phyloP scores from a whole-genome alignment of 768 basidiomycete genomes.

The Paxillus rubicundulus region DNA sequence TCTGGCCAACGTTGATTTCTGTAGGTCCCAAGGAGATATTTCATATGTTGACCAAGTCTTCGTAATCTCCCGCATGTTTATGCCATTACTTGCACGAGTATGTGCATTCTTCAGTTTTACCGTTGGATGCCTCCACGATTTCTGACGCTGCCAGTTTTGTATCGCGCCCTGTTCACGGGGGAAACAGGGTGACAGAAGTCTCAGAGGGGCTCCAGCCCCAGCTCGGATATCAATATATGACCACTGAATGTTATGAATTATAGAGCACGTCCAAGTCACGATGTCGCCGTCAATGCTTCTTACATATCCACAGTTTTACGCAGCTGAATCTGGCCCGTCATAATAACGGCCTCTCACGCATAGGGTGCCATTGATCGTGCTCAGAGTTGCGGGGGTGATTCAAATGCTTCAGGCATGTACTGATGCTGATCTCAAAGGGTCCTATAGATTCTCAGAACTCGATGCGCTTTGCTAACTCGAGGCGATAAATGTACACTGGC shows the following conservation, averaged over 20 bases:
- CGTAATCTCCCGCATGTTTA: conserved; percentile 35
- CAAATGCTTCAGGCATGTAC: conserved; percentile 30
- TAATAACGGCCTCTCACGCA: conserved; percentile 30
- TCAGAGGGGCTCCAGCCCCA: conserved; percentile 9
- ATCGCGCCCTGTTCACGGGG: conserved; percentile 34
- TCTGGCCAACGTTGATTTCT: conserved; percentile 15
- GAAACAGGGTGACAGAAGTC: conserved; percentile 15
- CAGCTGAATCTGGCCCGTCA: conserved; percentile 33
- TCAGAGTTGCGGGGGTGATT: conserved; percentile 25
- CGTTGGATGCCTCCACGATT: not conserved
- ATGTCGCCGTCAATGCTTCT: conserved; percentile 9
- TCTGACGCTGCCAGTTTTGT: conserved; percentile 15
- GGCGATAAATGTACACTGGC: conserved; percentile 10
- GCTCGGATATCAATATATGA: conserved; percentile 11
- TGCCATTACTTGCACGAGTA: conserved; percentile 30
- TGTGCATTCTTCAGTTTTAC: conserved; percentile 6
- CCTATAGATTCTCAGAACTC: conserved; percentile 20
- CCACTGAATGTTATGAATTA: conserved; percentile 21
- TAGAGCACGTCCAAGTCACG: conserved; percentile 30
- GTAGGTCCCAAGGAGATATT: conserved; percentile 29
- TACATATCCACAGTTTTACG: conserved; percentile 9
- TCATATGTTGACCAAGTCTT: conserved; percentile 46
- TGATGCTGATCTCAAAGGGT: conserved; percentile 7
- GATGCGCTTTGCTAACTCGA: conserved; percentile 16
- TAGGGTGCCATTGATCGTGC: conserved; percentile 20